Evolutionary conservation across 2,329 filamentous ascomycete species (phyloP).

Genomic region (Fonsecaea monophora): DNA sequence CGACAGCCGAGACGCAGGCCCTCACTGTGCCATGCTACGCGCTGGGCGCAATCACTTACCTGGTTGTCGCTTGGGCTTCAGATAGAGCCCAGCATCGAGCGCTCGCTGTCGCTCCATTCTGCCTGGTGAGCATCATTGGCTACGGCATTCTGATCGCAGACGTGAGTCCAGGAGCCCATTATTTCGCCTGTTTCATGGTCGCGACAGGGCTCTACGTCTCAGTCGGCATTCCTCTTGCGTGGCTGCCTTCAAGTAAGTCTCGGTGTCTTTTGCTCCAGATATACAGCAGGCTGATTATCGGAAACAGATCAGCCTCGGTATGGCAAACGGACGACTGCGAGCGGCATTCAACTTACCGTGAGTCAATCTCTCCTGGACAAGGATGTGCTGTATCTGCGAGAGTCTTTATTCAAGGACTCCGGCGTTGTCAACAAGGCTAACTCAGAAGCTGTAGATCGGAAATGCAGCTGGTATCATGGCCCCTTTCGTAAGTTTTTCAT

Average conservation of each 20-base stretch:
- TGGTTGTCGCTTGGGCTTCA: conserved; percentile 69
- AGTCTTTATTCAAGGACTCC: neutral
- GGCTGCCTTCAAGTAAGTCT: conserved; percentile 48
- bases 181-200: conserved; percentile 78
- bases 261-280: conserved; percentile 41
- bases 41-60: conserved; percentile 72
- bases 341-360: conserved; percentile 51
- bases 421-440: conserved; percentile 57
- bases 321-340: conserved; percentile 75
- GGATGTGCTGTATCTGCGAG: neutral
- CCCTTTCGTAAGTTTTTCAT: conserved; percentile 63
- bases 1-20: conserved; percentile 71
- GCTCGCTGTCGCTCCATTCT: conserved; percentile 69
- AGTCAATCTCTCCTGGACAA: neutral
- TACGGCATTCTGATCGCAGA: conserved; percentile 72
- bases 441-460: conserved; percentile 61
- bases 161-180: conserved; percentile 67
- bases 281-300: conserved; percentile 60
- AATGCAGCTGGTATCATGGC: conserved; percentile 76
- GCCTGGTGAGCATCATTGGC: conserved; percentile 68
- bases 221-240: conserved; percentile 63
- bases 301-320: conserved; percentile 73
- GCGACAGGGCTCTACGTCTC: conserved; percentile 73
- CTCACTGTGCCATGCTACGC: conserved; percentile 81
- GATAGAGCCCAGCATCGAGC: conserved; percentile 72